Evolutionary conservation across 116 monocot genomes (phyloP), one percentile per base, ranked within the genome.

Genomic region (Trichopus zeylanicus): DNA sequence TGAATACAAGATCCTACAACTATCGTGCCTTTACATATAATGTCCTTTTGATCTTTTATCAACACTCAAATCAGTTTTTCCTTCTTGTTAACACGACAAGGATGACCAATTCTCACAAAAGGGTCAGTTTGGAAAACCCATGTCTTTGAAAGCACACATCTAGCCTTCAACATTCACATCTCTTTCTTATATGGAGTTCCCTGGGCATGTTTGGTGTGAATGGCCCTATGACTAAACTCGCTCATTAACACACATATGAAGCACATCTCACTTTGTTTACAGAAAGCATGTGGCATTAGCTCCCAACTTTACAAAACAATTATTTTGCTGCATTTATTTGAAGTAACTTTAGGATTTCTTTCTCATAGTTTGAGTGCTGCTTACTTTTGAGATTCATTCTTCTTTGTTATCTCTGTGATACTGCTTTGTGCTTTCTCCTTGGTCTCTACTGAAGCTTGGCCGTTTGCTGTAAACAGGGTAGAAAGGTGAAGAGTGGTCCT

Each of bases 341-440:
- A n/a, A n/a, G n/a, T n/a, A n/a, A n/a, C n/a, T n/a, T n/a, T n/a
- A n/a, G n/a, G n/a, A n/a, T n/a, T n/a, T n/a, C n/a, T n/a, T n/a
- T n/a, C n/a, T n/a, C n/a, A n/a, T n/a, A 24, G 19, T 22, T n/a
- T 5, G 8, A 49, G 0, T 49, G 19, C 49, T 49, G 22, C 22
- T 49, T 49, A 21, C 49, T 4, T 49, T 49, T 1, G 15, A 20
- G 22, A 22, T 24, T 22, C 49, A 49, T 21, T 42, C 42, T 42
- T 49, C 22, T n/a, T n/a, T 49, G 49, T 49, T 9, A 24, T 49
- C 21, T 49, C 49, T 49, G 19, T 22, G 21, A 21, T 49, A 22
- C 49, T 22, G 49, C 49, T 49, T 24, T 49, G 49, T 49, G 49
- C 49, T 49, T 49, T 22, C 16, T 24, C 23, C n/a, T n/a, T n/a